Evolutionary conservation across 192 early-diverging fungal species (phyloP).

Genomic region (Entomortierella chlamydospora): DNA sequence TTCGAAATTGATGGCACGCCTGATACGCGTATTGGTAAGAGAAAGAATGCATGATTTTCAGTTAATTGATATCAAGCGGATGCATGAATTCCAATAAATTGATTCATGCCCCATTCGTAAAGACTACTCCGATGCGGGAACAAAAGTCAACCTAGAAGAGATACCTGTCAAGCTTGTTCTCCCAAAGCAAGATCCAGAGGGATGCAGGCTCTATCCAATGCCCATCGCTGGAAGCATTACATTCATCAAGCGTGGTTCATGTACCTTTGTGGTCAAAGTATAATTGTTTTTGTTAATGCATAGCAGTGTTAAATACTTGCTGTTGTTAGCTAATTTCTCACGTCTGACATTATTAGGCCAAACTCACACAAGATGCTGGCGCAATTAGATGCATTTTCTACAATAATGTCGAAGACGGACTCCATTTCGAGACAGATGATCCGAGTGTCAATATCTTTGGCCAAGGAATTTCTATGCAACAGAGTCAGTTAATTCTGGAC

Average conservation of each 20-base stretch:
- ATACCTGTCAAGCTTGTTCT: conserved; percentile 57
- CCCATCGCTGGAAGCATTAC: conserved; percentile 60
- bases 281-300: neutral
- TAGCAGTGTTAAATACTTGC: too few relatives aligned
- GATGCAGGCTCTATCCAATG: conserved; percentile 15
- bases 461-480: conserved; percentile 63
- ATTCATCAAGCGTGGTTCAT: conserved; percentile 75
- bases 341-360: conserved; percentile 12
- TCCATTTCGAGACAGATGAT: conserved; percentile 14
- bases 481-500: conserved; percentile 59
- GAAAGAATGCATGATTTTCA: too few relatives aligned
- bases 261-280: conserved; percentile 62
- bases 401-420: conserved; percentile 51
- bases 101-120: too few relatives aligned
- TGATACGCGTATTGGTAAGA: conserved; percentile 25
- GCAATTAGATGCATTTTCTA: conserved; percentile 77
- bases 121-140: conserved; percentile 50
- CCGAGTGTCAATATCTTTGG: conserved; percentile 64
- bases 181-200: conserved; percentile 35
- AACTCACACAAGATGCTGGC: conserved; percentile 64
- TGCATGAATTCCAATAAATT: too few relatives aligned
- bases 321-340: too few relatives aligned
- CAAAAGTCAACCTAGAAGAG: conserved; percentile 17
- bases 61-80: too few relatives aligned
- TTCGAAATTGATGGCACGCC: conserved; percentile 34